Evolutionary conservation across 1,284 basidiomycete genomes (phyloP).

Genomic region (Leccinum glutinopallens): DNA sequence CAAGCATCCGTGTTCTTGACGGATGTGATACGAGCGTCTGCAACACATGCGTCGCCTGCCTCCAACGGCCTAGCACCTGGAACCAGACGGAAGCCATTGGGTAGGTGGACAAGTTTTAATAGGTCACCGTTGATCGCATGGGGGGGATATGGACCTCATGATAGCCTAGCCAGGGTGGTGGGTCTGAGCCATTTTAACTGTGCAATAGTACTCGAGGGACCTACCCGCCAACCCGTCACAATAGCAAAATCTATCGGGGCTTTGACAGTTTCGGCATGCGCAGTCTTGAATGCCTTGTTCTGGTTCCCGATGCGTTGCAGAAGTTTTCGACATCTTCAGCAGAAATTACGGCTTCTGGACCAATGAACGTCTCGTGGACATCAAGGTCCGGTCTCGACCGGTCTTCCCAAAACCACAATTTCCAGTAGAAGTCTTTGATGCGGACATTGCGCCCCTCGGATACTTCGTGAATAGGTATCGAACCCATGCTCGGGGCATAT

Average conservation of each 20-base stretch:
- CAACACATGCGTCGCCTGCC: conserved; percentile 89
- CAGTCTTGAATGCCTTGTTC: conserved; percentile 86
- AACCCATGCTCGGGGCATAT: conserved; percentile 90
- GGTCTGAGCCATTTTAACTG: conserved; percentile 20
- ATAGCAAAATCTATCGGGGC: conserved; percentile 99
- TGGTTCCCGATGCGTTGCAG: conserved; percentile 92
- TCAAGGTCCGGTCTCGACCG: conserved; percentile 74
- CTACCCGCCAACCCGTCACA: conserved; percentile 94
- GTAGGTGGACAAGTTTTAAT: conserved; percentile 94
- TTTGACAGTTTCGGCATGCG: conserved; percentile 67
- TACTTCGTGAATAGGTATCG: conserved; percentile 92
- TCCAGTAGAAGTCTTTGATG: conserved; percentile 98
- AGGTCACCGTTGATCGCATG: conserved; percentile 87
- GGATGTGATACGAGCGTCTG: conserved; percentile 87
- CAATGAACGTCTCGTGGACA: conserved; percentile 78
- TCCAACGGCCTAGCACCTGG: conserved; percentile 76
- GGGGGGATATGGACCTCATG: conserved; percentile 93
- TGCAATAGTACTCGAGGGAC: conserved; percentile 29
- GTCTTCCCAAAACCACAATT: conserved; percentile 91
- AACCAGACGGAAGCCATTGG: conserved; percentile 93
- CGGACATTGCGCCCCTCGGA: conserved; percentile 83
- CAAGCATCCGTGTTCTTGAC: conserved; percentile 89
- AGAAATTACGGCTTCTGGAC: conserved; percentile 82
- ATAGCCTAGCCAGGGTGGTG: conserved; percentile 64
- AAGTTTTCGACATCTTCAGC: conserved; percentile 82